phyloP scores from a whole-genome alignment of 306 rosid genomes.

The Cucumis cinereus region DNA sequence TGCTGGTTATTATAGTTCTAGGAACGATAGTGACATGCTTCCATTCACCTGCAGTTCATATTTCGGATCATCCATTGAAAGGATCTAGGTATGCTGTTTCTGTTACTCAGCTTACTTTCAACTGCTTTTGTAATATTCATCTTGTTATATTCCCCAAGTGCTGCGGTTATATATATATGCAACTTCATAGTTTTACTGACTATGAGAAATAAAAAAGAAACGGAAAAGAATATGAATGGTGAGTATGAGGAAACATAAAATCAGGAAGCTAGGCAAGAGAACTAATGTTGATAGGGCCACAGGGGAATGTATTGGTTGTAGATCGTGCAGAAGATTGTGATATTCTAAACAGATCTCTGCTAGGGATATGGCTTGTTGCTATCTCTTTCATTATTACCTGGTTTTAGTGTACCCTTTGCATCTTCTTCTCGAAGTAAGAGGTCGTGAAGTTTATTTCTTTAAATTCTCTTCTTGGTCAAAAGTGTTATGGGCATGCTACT shows the following conservation, averaged over 20 bases:
- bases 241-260: not conserved
- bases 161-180: not conserved
- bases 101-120: conserved; percentile 1
- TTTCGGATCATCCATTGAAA: conserved; percentile 44
- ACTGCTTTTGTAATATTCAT: not conserved
- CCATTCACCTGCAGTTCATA: conserved; percentile 57
- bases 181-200: not conserved
- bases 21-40: conserved; percentile 55
- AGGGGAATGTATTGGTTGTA: not conserved
- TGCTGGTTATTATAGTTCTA: conserved; percentile 41
- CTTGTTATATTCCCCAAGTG: not conserved
- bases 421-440: not conserved
- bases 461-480: not conserved
- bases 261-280: not conserved
- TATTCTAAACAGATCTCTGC: not conserved
- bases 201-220: not conserved
- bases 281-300: not conserved
- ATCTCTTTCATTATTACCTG: not conserved
- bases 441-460: not conserved
- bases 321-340: not conserved
- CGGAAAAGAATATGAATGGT: not conserved
- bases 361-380: not conserved
- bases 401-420: not conserved
- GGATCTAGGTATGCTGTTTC: conserved; percentile 37
- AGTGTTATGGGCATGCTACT: not conserved